These are phyloP conservation scores for Maudiozyma serrabonitensis DNA, from an alignment of 805 yeast species.

Conservation along the genomic window DNA sequence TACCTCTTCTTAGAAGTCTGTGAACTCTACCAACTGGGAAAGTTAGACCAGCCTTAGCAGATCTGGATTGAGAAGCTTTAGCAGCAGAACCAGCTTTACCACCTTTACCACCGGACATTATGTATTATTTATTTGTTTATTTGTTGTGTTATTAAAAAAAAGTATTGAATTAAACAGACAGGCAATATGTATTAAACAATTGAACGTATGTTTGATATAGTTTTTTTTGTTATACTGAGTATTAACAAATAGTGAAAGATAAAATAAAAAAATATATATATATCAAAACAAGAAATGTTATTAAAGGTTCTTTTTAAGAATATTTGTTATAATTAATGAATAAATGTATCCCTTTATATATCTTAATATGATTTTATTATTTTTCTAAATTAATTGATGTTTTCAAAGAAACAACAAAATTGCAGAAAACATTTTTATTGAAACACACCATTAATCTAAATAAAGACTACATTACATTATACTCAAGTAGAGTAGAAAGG, in stretches of 20 bases:
- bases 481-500: no score
- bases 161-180: not conserved
- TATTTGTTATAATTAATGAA: no score
- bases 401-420: no score
- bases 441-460: no score
- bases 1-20: constrained; percentile 91
- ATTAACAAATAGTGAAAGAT: no score
- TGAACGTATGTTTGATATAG: constrained; percentile 4
- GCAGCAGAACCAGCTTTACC: constrained; percentile 93
- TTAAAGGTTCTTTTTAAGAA: not conserved
- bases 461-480: no score
- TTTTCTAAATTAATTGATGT: no score
- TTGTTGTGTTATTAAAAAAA: not conserved
- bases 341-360: not conserved
- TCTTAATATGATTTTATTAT: not conserved
- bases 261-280: not conserved
- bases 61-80: constrained; percentile 95
- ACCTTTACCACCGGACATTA: constrained; percentile 66
- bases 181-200: no score
- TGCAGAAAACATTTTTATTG: no score
- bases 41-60: constrained; percentile 96
- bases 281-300: not conserved
- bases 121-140: constrained; percentile 6
- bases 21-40: constrained; percentile 99
- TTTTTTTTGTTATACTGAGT: no score